Base-by-base conservation (phyloP, 2,329 filamentous ascomycete species). In the Tolypocladium capitatum region DNA sequence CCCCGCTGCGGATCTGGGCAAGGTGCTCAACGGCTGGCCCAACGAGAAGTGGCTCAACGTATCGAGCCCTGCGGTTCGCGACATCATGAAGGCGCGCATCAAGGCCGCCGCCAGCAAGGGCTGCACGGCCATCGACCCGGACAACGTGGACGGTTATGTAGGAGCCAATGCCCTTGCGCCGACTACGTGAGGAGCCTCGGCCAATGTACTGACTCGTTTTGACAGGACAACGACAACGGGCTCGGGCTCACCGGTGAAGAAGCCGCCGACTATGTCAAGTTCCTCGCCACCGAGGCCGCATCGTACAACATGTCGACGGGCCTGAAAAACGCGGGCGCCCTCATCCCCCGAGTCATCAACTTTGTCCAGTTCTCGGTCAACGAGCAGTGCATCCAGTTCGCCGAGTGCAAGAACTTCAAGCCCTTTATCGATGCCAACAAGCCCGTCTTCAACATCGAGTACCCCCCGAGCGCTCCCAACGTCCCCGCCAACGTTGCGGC, bases 401-500 rank as follows among this genome's bases (percentile, higher is more conserved):
- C 64, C 5, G 81, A 86, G 59, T 85, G 82, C 58, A 64, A 66
- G 33, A 71, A 63, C 2, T 85, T 79, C 59, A 62, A 66, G 2
- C 62, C 71, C 4, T 85, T 85, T 56, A 72, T 81, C 48, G 56
- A 71, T 10, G 73, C 72, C 6, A 68, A 70, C 31, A 85, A 86
- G 61, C 81, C 83, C 2, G 82, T 86, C 31, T 85, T 86, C 60
- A 77, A 85, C 58, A 83, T 86, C 52, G 83, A 86, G 65, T 86
- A 86, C 56, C 80, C 80, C 3, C 67, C 73, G 40, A 71, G 68
- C 9, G 72, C 71, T 8, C 61, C 61, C 7, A 58, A 63, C 62
- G 49, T 54, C 3, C 64, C 75, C 20, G 59, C 68, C 53, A 50
- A 61, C 5, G n/a, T n/a, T n/a, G n/a, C n/a, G n/a, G n/a, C n/a